Base-by-base conservation (phyloP, 148 eudicot genomes). In the Bassia scoparia region DNA sequence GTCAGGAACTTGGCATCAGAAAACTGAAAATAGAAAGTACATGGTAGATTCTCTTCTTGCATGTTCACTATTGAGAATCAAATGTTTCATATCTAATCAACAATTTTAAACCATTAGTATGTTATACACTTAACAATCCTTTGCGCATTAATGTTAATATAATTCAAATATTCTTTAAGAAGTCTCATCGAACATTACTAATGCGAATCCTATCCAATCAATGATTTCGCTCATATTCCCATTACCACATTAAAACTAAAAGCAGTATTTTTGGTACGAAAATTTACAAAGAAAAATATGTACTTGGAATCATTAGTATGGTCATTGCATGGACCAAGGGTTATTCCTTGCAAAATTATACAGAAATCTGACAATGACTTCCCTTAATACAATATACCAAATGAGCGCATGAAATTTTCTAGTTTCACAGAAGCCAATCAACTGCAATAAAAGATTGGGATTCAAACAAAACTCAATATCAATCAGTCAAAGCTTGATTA, bases 401-500 rank as follows among this genome's bases (percentile, higher is more conserved):
- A 2, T 46, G 50, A 46, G 50, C 50, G 5, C 5, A 5, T 5
- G 10, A 41, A 53, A 3, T 50, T 20, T 9, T 53, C 26, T 53
- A 9, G 60, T 10, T 23, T 24, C 11, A 24, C 60, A 24, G 30
- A 55, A 24, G 9, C n/a, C 29, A 31, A 21, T 16, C 12, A 34
- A 33, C 66, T 23, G 20, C 66, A 61, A 20, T 9, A 33, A 30
- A 27, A 2, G 58, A 21, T 52, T 4, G 56, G n/a, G 65, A n/a
- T n/a, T n/a, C n/a, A n/a, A 17, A 68, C 65, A 43, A 77, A 89
- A 91, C 91, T 86, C 88, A 82, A 73, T 89, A 91, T 48, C 87
- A 88, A 78, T 81, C 86, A 49, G 81, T 86, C 64, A 89, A 67
- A 58, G 85, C 60, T 71, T 89, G 95, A 75, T 81, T 77, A 44